phyloP scores from a whole-genome alignment of 257 asterid genomes.

The Capsicum baccatum region DNA sequence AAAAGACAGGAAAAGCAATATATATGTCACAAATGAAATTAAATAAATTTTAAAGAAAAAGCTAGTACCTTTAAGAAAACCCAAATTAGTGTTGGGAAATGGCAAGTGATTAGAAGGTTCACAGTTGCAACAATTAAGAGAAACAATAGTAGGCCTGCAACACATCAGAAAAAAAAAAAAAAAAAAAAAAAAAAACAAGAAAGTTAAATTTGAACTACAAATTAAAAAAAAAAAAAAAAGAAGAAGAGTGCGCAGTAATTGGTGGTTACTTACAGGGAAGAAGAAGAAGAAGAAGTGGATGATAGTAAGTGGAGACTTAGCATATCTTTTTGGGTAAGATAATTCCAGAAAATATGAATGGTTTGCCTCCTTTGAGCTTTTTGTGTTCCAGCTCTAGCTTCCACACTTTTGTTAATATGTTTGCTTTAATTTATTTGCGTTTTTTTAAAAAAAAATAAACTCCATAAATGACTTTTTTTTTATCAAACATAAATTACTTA shows the following conservation, averaged over 20 bases:
- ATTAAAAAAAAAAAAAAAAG: too few species aligned
- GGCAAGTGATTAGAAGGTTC: constrained; percentile 9
- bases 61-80: constrained; percentile 23
- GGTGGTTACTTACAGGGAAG: constrained; percentile 26
- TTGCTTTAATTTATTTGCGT: not conserved
- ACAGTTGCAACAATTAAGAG: not conserved
- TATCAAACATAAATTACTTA: too few species aligned
- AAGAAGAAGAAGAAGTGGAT: constrained; percentile 10
- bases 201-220: not conserved
- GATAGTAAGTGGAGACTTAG: constrained; percentile 21
- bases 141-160: constrained; percentile 28
- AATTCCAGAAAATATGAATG: constrained; percentile 20
- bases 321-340: constrained; percentile 6
- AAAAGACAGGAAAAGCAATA: not conserved
- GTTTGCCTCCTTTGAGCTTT: constrained; percentile 17
- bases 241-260: not conserved
- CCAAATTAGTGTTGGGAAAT: constrained; percentile 27
- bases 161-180: not conserved
- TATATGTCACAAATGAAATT: not conserved
- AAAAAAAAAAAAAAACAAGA: not conserved
- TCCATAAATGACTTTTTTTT: too few species aligned
- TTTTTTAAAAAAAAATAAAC: too few species aligned
- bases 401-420: not conserved
- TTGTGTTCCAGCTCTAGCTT: not conserved
- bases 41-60: not conserved